Evolutionary conservation across 1,139 yeast genomes (phyloP).

Genomic region (Saccharomyces hybrid): DNA sequence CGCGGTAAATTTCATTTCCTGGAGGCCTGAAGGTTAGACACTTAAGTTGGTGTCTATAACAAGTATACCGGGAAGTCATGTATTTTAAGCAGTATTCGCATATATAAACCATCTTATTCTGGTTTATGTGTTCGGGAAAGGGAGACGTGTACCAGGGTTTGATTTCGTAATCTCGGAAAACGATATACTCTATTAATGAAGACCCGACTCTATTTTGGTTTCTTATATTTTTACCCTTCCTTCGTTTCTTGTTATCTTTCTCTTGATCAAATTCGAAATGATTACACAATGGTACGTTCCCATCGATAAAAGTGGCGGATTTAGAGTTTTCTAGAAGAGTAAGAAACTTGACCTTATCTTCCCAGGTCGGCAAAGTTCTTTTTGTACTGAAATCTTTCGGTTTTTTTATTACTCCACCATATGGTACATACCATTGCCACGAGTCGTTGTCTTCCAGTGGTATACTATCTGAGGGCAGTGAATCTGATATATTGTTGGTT

Average conservation of each 20-base stretch:
- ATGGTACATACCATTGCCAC: constrained; percentile 13
- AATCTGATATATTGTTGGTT: background rate
- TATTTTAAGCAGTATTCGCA: constrained; percentile 86
- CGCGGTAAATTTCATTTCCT: constrained; percentile 83
- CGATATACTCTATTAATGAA: constrained; percentile 43
- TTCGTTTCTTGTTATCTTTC: constrained; percentile 4
- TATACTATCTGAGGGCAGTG: background rate
- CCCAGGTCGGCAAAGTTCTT: constrained; percentile 18
- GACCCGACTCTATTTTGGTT: background rate
- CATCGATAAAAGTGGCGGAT: constrained; percentile 21
- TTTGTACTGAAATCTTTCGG: constrained; percentile 21
- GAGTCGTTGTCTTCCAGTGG: constrained; percentile 3
- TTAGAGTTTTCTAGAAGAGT: constrained; percentile 15
- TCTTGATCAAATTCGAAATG: constrained; percentile 9
- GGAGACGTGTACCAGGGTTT: constrained; percentile 94
- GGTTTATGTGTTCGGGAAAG: constrained; percentile 80
- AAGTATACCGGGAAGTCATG: constrained; percentile 61
- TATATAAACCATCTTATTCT: constrained; percentile 53
- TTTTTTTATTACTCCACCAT: constrained; percentile 23
- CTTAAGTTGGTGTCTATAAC: constrained; percentile 64
- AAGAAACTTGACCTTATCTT: constrained; percentile 24
- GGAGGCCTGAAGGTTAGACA: constrained; percentile 75
- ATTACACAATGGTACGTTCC: constrained; percentile 20
- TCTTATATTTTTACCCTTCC: constrained; percentile 1
- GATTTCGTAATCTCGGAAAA: constrained; percentile 64